Conservation (phyloP, 2,329 filamentous ascomycete genomes). For the Achaetomium macrosporum region DNA sequence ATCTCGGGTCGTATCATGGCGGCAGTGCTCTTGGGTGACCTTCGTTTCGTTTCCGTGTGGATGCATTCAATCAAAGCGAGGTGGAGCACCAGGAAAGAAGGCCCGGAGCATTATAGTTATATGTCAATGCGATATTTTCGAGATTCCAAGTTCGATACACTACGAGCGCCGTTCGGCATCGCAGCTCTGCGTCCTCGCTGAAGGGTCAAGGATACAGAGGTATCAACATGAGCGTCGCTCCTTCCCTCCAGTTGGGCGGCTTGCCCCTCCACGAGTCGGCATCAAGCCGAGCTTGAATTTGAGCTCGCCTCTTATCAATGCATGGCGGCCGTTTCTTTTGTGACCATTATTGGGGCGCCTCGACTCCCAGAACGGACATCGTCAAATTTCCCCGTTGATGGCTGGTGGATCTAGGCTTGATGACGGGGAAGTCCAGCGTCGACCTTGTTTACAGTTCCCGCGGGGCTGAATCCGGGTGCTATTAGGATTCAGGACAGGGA, state of each 20-base stretch:
- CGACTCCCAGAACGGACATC: slow-evolving; percentile 9
- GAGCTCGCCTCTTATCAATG: background rate
- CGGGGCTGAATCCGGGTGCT: slow-evolving; percentile 22
- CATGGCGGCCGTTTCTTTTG: background rate
- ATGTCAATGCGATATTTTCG: slow-evolving; percentile 15
- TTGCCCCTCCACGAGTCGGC: no score
- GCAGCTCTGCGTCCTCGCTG: no score
- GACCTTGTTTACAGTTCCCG: slow-evolving; percentile 27
- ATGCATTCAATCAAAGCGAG: slow-evolving; percentile 16
- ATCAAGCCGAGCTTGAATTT: no score
- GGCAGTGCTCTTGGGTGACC: background rate
- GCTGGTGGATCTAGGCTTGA: slow-evolving; percentile 20
- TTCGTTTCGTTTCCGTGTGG: background rate
- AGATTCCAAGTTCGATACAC: no score
- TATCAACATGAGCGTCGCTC: background rate
- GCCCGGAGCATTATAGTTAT: slow-evolving; percentile 3
- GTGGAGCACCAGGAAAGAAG: slow-evolving; percentile 16
- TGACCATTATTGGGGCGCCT: slow-evolving; percentile 17
- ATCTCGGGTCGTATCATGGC: background rate
- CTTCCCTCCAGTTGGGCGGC: background rate
- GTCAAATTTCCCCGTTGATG: slow-evolving; percentile 23
- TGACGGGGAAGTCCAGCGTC: slow-evolving; percentile 13
- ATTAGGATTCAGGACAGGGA: slow-evolving; percentile 14
- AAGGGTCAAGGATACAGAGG: no score
- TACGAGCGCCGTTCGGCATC: no score